Conservation (phyloP, 192 early-diverging fungal species). For the Coemansia sp. region DNA sequence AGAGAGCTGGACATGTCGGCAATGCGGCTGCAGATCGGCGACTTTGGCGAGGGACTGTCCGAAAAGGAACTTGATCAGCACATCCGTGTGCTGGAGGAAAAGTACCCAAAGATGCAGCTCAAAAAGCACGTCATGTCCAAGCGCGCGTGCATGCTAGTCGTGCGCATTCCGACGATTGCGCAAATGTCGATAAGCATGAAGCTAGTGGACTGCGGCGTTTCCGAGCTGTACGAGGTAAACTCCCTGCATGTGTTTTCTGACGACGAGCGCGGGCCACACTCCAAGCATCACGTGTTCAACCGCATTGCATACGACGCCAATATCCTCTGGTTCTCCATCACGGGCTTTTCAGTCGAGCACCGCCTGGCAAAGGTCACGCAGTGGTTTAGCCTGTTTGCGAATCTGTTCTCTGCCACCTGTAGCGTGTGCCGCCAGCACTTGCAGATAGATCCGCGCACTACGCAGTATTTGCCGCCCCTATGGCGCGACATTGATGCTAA, state of each 20-base stretch:
- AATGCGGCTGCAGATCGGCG: conserved; percentile 51
- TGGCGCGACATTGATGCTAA: conserved; percentile 48
- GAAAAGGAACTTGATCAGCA: conserved; percentile 26
- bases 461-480: conserved; percentile 50
- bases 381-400: conserved; percentile 50
- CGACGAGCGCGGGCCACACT: conserved; percentile 39
- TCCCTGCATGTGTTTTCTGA: conserved; percentile 34
- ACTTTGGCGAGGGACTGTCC: conserved; percentile 41
- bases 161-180: conserved; percentile 45
- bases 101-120: conserved; percentile 34
- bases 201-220: conserved; percentile 16
- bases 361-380: conserved; percentile 45
- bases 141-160: conserved; percentile 34
- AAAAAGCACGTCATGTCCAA: conserved; percentile 19
- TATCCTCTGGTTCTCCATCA: conserved; percentile 51
- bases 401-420: conserved; percentile 52
- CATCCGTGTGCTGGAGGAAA: conserved; percentile 18
- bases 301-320: conserved; percentile 47
- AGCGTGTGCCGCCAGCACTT: conserved; percentile 43
- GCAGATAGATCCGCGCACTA: conserved; percentile 53
- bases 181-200: conserved; percentile 47
- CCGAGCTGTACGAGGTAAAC: conserved; percentile 30
- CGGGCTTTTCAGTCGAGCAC: conserved; percentile 51
- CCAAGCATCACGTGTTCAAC: conserved; percentile 44
- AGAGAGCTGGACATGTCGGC: conserved; percentile 47